Evolutionary conservation across 75 land plant genomes (phyloP), one percentile per base, ranked within the genome.

Genomic region (Pinus taeda): DNA sequence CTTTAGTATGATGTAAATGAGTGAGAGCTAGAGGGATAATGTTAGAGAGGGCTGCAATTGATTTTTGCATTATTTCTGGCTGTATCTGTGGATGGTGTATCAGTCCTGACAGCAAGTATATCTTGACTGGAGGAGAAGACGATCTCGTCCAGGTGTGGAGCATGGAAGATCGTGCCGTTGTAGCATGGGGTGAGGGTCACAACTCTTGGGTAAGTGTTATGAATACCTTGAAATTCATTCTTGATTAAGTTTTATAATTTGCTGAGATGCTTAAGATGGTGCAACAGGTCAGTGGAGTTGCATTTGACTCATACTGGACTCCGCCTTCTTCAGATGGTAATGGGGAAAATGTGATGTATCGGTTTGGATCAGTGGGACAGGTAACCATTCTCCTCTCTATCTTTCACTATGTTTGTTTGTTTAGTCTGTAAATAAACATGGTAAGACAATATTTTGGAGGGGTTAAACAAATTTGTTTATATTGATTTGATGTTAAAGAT

Each of bases 281-380:
- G 70, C 76, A 37, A 36, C 95, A 96, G 99, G 98, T 96, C 12
- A 96, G 99, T 82, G 96, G 89, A 70, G 99, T 96, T 75, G 98
- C 99, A 57, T 96, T 96, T 86, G 99, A 96, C 80, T 84, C 99
- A 18, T 89, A 85, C 81, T 96, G 99, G 99, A 83, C 91, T 55
- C 76, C 93, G 1, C 92, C 96, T 57, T 78, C 79, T 71, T 90
- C 90, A 79, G 94, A 90, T 75, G 91, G 89, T 22, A 78, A 87
- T 30, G 94, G 77, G 59, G 98, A 92, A 49, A 84, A 62, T 79
- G 81, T 86, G 17, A 79, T 96, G 78, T 96, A 96, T 77, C 89
- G 99, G 15, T 96, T 96, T 87, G 99, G 99, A 65, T 96, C 99
- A 83, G 99, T 96, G 82, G 99, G 97, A 63, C 99, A 96, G 99